These are phyloP conservation scores for Pouteria campechiana DNA, from an alignment of 179 eudicot genomes.

Conservation along the genomic window DNA sequence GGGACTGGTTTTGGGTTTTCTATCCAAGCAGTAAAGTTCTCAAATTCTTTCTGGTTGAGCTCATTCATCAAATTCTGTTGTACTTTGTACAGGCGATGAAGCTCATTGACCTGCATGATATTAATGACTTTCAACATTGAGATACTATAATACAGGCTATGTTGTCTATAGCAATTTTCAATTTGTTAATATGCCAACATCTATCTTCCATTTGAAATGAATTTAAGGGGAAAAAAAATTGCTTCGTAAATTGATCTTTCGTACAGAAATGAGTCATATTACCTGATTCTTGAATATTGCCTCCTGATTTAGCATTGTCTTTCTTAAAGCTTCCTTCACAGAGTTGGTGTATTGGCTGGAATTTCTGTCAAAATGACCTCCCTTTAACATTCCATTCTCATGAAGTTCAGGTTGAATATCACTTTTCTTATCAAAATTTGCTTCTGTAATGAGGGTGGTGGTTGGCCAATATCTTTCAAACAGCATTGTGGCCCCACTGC, in stretches of 20 bases:
- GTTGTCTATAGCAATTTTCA: background rate
- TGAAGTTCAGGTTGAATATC: too few relatives aligned
- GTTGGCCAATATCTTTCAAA: too few relatives aligned
- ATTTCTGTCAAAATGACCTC: conserved; percentile 10
- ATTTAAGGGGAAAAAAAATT: background rate
- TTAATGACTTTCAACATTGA: conserved; percentile 2
- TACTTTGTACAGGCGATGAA: conserved; percentile 31
- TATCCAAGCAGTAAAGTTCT: conserved; percentile 10
- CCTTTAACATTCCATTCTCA: conserved; percentile 11
- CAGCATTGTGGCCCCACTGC: too few relatives aligned
- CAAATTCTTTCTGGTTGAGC: conserved; percentile 12
- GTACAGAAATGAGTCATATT: background rate
- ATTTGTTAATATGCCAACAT: background rate
- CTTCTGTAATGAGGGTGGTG: too few relatives aligned
- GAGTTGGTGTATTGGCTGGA: conserved; percentile 7
- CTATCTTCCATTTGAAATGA: background rate
- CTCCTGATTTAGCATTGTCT: conserved; percentile 31
- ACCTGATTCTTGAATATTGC: conserved; percentile 42
- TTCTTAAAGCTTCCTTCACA: conserved; percentile 13
- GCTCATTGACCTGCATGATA: conserved; percentile 68
- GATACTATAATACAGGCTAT: background rate
- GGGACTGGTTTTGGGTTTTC: conserved; percentile 4
- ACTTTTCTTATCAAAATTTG: too few relatives aligned
- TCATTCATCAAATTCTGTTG: conserved; percentile 37
- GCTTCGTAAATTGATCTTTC: background rate